Evolutionary conservation across 2,329 filamentous ascomycete genomes (phyloP).

Genomic region (Neophaeococcomyces aloes): DNA sequence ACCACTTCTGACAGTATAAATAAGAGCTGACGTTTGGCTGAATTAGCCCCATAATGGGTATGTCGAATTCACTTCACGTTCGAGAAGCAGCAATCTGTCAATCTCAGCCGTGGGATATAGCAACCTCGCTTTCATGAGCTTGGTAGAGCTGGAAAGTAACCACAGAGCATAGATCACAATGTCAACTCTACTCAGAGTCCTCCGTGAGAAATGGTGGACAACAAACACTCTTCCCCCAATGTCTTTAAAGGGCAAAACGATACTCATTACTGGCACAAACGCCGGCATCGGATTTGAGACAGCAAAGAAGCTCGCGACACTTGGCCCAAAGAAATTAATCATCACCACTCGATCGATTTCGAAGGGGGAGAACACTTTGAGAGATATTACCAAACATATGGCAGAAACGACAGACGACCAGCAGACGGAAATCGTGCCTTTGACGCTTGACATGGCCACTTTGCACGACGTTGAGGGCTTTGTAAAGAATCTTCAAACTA

Average conservation of each 20-base stretch:
- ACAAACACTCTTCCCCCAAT: conserved; percentile 16
- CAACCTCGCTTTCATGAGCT: no score
- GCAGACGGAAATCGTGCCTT: conserved; percentile 31
- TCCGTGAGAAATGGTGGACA: conserved; percentile 13
- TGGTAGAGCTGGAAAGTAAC: no score
- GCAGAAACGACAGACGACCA: conserved; percentile 22
- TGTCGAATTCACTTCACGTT: no score
- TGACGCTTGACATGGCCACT: conserved; percentile 38
- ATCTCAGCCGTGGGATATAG: no score
- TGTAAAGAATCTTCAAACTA: conserved; percentile 22
- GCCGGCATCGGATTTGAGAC: conserved; percentile 42
- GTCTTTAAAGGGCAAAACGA: conserved; percentile 36
- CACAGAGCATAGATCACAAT: no score
- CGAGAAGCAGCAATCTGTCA: no score
- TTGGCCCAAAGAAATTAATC: conserved; percentile 35
- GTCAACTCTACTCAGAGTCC: conserved; percentile 8
- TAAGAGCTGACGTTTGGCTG: no score
- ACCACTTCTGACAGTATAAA: no score
- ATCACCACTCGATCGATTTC: conserved; percentile 36
- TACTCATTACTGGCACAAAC: conserved; percentile 43
- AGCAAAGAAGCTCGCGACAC: conserved; percentile 37
- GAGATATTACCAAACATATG: conserved; percentile 25
- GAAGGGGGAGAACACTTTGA: conserved; percentile 35
- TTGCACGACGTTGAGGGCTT: conserved; percentile 38
- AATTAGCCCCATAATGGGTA: no score